phyloP scores from a whole-genome alignment of 768 basidiomycete species.

The Mycena polygramma region DNA sequence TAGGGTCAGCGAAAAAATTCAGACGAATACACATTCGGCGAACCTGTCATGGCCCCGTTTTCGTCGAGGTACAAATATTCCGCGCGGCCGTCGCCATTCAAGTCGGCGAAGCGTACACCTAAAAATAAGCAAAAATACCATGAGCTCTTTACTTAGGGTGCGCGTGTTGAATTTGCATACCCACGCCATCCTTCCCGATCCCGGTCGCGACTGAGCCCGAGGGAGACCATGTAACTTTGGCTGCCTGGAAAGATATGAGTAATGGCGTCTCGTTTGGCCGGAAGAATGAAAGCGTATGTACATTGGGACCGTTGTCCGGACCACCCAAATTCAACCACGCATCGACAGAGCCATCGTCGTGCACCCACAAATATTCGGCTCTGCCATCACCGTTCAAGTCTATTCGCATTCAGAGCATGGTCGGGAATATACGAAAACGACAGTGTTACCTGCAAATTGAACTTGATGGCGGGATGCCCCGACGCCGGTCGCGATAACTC shows the following conservation, averaged over 20 bases:
- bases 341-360: slow-evolving; percentile 21
- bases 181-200: slow-evolving; percentile 10
- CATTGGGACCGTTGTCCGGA: slow-evolving; percentile 22
- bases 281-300: neutral
- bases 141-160: neutral
- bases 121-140: slow-evolving; percentile 5
- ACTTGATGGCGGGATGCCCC: slow-evolving; percentile 10
- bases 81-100: slow-evolving; percentile 13
- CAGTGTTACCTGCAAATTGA: slow-evolving; percentile 10
- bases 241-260: neutral
- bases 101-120: slow-evolving; percentile 21
- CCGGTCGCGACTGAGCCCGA: slow-evolving; percentile 7
- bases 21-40: neutral
- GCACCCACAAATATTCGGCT: slow-evolving; percentile 19
- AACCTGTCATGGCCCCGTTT: slow-evolving; percentile 15
- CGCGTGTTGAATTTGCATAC: neutral
- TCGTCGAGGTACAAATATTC: slow-evolving; percentile 15
- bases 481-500: slow-evolving; percentile 12
- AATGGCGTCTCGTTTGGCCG: neutral
- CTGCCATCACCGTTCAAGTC: slow-evolving; percentile 19
- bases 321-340: slow-evolving; percentile 20
- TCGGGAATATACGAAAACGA: neutral
- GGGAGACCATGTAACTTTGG: slow-evolving; percentile 15
- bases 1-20: neutral
- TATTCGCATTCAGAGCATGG: neutral